phyloP scores from a whole-genome alignment of 1,284 basidiomycete species.

The Pholiota adiposa region DNA sequence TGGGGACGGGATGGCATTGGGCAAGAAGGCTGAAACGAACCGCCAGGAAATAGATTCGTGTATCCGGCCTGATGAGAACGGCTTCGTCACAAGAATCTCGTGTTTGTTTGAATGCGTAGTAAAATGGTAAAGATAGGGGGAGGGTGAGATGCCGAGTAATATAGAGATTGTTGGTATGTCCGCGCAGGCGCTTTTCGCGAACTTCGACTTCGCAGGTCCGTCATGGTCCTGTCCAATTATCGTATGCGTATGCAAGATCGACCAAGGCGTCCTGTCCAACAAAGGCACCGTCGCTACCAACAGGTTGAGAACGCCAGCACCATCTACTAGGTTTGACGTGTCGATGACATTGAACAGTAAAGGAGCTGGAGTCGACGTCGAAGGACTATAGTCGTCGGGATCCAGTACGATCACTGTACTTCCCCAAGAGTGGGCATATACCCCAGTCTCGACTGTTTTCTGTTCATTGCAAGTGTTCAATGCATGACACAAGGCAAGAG shows the following conservation, averaged over 20 bases:
- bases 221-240: slow-evolving; percentile 14
- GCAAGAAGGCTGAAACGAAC: slow-evolving; percentile 1
- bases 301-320: slow-evolving; percentile 55
- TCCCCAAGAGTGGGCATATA: slow-evolving; percentile 41
- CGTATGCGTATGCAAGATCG: slow-evolving; percentile 28
- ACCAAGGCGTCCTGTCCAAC: slow-evolving; percentile 23
- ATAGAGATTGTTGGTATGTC: slow-evolving; percentile 30
- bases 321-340: slow-evolving; percentile 56
- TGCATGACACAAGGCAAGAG: slow-evolving; percentile 25
- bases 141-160: slow-evolving; percentile 29
- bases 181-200: slow-evolving; percentile 13
- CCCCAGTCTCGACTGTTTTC: slow-evolving; percentile 22
- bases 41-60: slow-evolving; percentile 27
- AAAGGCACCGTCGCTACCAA: slow-evolving; percentile 40
- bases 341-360: slow-evolving; percentile 55
- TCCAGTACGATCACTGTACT: slow-evolving; percentile 27
- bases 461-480: slow-evolving; percentile 24
- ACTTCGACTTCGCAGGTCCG: not conserved
- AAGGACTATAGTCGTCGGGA: slow-evolving; percentile 25
- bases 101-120: slow-evolving; percentile 21
- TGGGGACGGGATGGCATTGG: not conserved
- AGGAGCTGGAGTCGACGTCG: slow-evolving; percentile 32
- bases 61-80: slow-evolving; percentile 11
- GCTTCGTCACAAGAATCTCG: slow-evolving; percentile 9
- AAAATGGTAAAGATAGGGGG: slow-evolving; percentile 17